phyloP scores from a whole-genome alignment of 768 basidiomycete species.

The Tylopilus sp. region DNA sequence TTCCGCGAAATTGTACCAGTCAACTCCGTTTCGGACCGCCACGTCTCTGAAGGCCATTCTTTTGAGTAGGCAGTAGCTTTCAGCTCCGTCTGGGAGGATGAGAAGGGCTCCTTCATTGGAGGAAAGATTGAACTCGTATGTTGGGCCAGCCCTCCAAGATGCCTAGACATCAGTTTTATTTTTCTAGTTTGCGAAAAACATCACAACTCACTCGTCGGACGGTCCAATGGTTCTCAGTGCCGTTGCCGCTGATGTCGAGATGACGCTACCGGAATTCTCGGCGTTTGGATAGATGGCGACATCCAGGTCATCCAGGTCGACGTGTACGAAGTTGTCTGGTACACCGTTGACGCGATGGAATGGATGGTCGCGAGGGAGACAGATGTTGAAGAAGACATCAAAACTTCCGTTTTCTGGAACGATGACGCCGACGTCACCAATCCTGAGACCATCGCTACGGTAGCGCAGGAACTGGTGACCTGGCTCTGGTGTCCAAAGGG shows the following conservation, averaged over 20 bases:
- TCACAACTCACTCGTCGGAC: not conserved
- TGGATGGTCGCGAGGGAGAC: conserved; percentile 30
- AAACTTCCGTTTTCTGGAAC: conserved; percentile 30
- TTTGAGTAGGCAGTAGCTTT: conserved; percentile 19
- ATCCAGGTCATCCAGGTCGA: conserved; percentile 10
- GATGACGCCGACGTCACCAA: conserved; percentile 37
- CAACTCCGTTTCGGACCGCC: conserved; percentile 17
- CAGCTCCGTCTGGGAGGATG: conserved; percentile 19
- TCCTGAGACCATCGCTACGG: conserved; percentile 24
- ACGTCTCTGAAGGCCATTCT: conserved; percentile 15
- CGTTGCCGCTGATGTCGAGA: conserved; percentile 9
- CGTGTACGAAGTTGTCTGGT: conserved; percentile 25
- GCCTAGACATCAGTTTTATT: not conserved
- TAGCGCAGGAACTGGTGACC: conserved; percentile 16
- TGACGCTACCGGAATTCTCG: conserved; percentile 10
- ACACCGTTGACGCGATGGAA: conserved; percentile 15
- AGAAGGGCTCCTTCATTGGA: conserved; percentile 25
- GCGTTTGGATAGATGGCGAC: conserved; percentile 2
- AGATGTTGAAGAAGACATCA: conserved; percentile 37
- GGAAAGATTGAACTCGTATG: conserved; percentile 11
- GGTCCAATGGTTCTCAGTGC: not conserved
- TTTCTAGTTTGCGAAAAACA: not conserved
- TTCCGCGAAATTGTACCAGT: conserved; percentile 29
- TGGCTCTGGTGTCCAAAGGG: not conserved
- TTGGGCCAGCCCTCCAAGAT: not conserved